Evolutionary conservation across 352 stramenopile species (phyloP).

Genomic region (Globisporangium cederbergense): DNA sequence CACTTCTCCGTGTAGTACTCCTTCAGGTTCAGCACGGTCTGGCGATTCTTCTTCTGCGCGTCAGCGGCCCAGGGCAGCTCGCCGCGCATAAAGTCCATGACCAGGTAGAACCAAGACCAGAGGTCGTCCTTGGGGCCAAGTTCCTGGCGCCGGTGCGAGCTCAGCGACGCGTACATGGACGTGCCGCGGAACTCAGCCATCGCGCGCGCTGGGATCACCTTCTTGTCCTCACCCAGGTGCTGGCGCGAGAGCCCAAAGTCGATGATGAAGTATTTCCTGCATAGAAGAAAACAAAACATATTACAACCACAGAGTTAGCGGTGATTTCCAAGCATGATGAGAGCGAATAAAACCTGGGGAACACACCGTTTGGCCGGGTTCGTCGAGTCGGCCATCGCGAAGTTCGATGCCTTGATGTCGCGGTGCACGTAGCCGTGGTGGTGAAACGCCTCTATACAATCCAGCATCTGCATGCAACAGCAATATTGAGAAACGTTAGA

Average conservation of each 20-base stretch:
- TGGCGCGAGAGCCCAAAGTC: conserved; percentile 85
- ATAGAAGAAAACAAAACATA: conserved; percentile 1
- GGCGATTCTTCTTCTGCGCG: conserved; percentile 80
- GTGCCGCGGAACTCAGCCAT: conserved; percentile 85
- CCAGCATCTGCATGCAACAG: conserved; percentile 54
- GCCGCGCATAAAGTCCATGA: conserved; percentile 86
- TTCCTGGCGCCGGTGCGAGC: conserved; percentile 73
- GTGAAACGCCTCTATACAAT: conserved; percentile 86
- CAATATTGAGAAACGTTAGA: background rate
- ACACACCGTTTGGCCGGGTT: conserved; percentile 42
- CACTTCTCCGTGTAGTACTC: conserved; percentile 81
- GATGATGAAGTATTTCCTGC: conserved; percentile 70
- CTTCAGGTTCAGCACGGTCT: conserved; percentile 78
- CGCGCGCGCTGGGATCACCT: conserved; percentile 52
- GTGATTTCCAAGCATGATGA: background rate
- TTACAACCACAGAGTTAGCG: background rate
- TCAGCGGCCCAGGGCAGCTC: conserved; percentile 81
- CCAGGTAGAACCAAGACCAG: conserved; percentile 88
- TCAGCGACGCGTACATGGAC: conserved; percentile 88
- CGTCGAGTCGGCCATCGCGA: conserved; percentile 51
- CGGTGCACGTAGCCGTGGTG: conserved; percentile 83
- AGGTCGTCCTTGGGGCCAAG: conserved; percentile 83
- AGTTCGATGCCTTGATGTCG: conserved; percentile 90
- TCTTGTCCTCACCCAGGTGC: conserved; percentile 58
- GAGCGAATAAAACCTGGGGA: background rate